Evolutionary conservation across 345 rosid species (phyloP).

Genomic region (Eutrema heterophyllum): DNA sequence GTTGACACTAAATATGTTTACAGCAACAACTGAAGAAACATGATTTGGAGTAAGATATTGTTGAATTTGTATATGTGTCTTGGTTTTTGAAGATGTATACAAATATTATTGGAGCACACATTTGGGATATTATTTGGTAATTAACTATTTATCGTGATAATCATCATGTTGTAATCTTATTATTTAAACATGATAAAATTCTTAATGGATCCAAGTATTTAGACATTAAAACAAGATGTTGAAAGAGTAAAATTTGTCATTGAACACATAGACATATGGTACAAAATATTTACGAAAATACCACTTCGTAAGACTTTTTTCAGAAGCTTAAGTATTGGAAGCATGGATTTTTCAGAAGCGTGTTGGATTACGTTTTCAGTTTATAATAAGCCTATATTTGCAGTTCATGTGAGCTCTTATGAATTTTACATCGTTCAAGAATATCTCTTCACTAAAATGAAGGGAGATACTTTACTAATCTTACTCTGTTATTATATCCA

Average conservation of each 20-base stretch:
- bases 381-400: not conserved
- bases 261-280: not conserved
- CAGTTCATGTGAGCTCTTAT: not conserved
- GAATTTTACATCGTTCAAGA: not conserved
- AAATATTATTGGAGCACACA: too few species aligned
- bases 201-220: not conserved
- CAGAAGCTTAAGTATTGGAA: too few species aligned
- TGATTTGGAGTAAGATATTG: not conserved
- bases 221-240: not conserved
- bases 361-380: not conserved
- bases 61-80: too few species aligned
- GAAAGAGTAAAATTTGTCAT: not conserved
- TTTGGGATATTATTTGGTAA: too few species aligned
- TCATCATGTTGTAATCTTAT: not conserved
- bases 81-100: too few species aligned
- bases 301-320: too few species aligned
- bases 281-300: too few species aligned
- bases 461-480: not conserved
- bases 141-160: too few species aligned
- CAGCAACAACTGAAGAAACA: too few species aligned
- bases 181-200: not conserved
- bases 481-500: not conserved
- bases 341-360: too few species aligned
- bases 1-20: too few species aligned
- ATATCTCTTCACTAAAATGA: not conserved